These are phyloP conservation scores for Lipomyces chichibuensis DNA, from an alignment of 805 yeast species.

Conservation along the genomic window DNA sequence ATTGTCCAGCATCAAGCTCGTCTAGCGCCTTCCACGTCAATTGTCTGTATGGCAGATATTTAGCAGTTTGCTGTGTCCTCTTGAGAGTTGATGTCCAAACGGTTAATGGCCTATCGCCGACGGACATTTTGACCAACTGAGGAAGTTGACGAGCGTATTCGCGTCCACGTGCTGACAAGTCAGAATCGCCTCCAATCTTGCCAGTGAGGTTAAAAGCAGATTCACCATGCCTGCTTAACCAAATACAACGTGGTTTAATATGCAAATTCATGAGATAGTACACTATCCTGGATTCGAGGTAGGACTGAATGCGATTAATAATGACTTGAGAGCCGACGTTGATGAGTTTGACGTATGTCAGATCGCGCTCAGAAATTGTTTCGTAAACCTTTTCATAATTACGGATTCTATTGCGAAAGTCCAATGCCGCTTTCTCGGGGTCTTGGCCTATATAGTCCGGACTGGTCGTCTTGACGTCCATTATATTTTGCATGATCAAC, in stretches of 20 bases:
- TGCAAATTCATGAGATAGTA: constrained; percentile 95
- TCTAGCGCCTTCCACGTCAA: constrained; percentile 96
- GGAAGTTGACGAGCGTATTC: constrained; percentile 83
- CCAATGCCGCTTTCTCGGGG: constrained; percentile 70
- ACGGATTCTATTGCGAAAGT: constrained; percentile 72
- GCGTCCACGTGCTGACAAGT: constrained; percentile 79
- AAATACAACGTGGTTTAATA: constrained; percentile 86
- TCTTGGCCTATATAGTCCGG: constrained; percentile 77
- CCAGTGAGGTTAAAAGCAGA: constrained; percentile 89
- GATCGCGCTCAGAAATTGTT: constrained; percentile 62
- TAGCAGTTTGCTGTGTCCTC: constrained; percentile 92
- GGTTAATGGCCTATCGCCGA: constrained; percentile 62
- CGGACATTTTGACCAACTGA: constrained; percentile 65
- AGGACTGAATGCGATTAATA: constrained; percentile 82
- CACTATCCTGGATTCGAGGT: constrained; percentile 88
- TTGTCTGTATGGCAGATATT: constrained; percentile 75
- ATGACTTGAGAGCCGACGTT: constrained; percentile 88
- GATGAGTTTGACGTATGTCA: constrained; percentile 84
- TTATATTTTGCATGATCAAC: constrained; percentile 73
- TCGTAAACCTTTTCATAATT: constrained; percentile 76
- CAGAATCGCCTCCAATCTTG: constrained; percentile 93
- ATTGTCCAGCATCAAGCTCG: constrained; percentile 95
- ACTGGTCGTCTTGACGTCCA: constrained; percentile 83
- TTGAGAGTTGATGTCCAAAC: constrained; percentile 94
- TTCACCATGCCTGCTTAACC: constrained; percentile 96